Percentiles rank a stretch among this genome's conserved stretches.
Evolutionary conservation across 192 early-diverging fungal species (phyloP).

Genomic region (Backusella luteola): DNA sequence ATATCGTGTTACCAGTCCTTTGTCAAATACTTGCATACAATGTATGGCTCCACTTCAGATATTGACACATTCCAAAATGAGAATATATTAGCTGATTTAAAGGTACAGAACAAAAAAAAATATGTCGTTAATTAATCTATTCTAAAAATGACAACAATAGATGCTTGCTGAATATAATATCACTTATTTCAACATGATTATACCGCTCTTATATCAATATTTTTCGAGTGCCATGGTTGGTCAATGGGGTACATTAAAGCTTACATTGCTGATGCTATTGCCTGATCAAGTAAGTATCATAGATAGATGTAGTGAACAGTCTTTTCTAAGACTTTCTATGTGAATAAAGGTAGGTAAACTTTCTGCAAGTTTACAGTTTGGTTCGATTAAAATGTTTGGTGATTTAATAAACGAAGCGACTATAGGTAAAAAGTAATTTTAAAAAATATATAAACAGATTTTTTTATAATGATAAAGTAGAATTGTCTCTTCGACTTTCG

Average conservation of each 20-base stretch:
- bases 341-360: not conserved
- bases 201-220: slow-evolving; percentile 12
- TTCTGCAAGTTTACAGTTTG: slow-evolving; percentile 8
- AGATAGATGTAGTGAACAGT: no score
- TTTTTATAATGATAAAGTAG: not conserved
- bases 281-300: slow-evolving; percentile 18
- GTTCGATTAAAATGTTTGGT: slow-evolving; percentile 18
- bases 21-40: slow-evolving; percentile 8
- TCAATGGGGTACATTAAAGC: slow-evolving; percentile 1
- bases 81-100: slow-evolving; percentile 11
- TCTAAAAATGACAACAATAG: not conserved
- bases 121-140: no score
- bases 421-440: not conserved
- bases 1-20: not conserved
- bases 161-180: slow-evolving; percentile 18
- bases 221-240: not conserved
- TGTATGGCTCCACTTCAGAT: not conserved
- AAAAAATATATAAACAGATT: not conserved
- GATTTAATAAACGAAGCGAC: not conserved
- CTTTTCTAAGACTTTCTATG: no score
- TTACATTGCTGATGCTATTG: slow-evolving; percentile 12
- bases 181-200: not conserved
- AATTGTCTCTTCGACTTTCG: not conserved
- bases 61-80: not conserved
- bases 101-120: not conserved